Evolutionary conservation across 805 yeast genomes (phyloP).

Genomic region (Candida oleophila): DNA sequence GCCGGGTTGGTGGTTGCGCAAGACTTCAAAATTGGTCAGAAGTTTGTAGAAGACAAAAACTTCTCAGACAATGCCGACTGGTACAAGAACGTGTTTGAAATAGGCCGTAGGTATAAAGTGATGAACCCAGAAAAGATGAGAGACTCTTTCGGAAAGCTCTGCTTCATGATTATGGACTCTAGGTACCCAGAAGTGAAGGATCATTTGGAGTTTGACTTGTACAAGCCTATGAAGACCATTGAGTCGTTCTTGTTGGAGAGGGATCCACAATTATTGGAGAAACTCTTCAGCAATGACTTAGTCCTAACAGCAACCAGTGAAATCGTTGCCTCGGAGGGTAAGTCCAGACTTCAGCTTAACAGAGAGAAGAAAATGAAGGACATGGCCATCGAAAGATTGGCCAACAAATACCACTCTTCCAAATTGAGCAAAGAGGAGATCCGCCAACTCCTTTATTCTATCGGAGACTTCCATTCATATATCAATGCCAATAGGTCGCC

Average conservation of each 20-base stretch:
- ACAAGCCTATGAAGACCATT: conserved; percentile 70
- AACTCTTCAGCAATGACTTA: conserved; percentile 56
- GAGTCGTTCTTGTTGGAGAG: conserved; percentile 43
- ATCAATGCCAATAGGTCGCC: conserved; percentile 69
- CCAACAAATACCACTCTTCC: conserved; percentile 44
- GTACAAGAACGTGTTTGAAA: conserved; percentile 70
- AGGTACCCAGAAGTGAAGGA: conserved; percentile 66
- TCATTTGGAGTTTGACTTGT: conserved; percentile 73
- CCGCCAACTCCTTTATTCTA: conserved; percentile 70
- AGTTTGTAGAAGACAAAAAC: conserved; percentile 61
- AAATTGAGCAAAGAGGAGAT: conserved; percentile 57
- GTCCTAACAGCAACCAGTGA: conserved; percentile 67
- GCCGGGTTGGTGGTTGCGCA: conserved; percentile 80
- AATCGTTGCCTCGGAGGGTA: conserved; percentile 54
- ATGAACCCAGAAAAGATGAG: conserved; percentile 85
- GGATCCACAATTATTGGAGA: conserved; percentile 32
- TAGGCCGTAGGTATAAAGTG: conserved; percentile 77
- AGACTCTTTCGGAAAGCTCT: conserved; percentile 73
- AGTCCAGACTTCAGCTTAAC: conserved; percentile 52
- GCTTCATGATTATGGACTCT: conserved; percentile 86
- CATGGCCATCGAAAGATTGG: conserved; percentile 60
- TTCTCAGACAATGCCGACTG: conserved; percentile 70
- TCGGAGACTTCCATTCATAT: conserved; percentile 77
- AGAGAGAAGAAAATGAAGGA: conserved; percentile 66
- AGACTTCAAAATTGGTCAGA: conserved; percentile 67